Percentiles rank a stretch among this genome's conserved stretches.
Conservation (phyloP, 805 yeast genomes). For the Lachancea sp. region DNA sequence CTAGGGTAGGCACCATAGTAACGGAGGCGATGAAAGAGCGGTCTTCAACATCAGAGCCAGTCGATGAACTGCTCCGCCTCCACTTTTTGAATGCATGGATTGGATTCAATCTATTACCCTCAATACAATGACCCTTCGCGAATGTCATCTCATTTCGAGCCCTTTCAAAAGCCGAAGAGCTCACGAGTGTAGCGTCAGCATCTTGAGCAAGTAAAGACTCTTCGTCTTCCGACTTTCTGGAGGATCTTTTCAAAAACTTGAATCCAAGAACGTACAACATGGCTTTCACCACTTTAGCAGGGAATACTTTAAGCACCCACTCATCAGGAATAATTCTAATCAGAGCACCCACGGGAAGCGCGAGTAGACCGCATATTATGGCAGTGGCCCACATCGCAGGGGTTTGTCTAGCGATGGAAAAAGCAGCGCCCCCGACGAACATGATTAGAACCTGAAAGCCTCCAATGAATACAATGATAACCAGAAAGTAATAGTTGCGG, state of each 20-base stretch:
- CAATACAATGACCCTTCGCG: conserved; percentile 14
- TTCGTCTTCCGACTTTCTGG: conserved; percentile 13
- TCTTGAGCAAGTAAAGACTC: conserved; percentile 21
- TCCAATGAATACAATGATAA: conserved; percentile 66
- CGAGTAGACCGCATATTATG: conserved; percentile 66
- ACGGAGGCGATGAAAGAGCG: conserved; percentile 35
- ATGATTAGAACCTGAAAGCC: conserved; percentile 83
- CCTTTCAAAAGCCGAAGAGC: conserved; percentile 30
- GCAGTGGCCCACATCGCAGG: conserved; percentile 89
- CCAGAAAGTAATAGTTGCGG: conserved; percentile 76
- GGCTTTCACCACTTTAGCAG: conserved; percentile 45
- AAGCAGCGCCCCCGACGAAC: conserved; percentile 97
- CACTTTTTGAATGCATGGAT: conserved; percentile 22
- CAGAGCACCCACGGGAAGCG: conserved; percentile 73
- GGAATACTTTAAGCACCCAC: conserved; percentile 62
- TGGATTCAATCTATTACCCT: conserved; percentile 18
- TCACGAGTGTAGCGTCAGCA: conserved; percentile 11
- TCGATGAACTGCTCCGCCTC: conserved; percentile 17
- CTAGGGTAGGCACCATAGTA: conserved; percentile 49
- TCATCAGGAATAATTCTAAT: conserved; percentile 80
- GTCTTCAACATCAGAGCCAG: conserved; percentile 13
- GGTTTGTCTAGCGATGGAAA: conserved; percentile 72
- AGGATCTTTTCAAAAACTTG: conserved; percentile 19
- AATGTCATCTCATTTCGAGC: conserved; percentile 29
- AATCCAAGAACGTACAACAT: conserved; percentile 19